Base-by-base conservation (phyloP, 371 early-diverging fungal genomes). In the Mycotypha africana region DNA sequence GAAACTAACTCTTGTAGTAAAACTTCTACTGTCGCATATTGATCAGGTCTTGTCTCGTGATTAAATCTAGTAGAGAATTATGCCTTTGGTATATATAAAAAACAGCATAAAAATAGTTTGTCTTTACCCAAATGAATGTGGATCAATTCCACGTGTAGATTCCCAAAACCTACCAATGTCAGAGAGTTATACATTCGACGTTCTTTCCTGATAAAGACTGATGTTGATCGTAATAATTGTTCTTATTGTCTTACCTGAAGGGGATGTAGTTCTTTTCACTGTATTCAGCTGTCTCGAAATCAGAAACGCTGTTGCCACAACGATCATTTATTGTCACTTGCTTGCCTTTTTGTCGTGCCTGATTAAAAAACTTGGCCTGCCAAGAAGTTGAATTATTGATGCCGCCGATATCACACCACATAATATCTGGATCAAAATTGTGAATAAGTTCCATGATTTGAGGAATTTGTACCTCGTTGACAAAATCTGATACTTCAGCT, bases 371-470 rank as follows among this genome's bases (percentile, higher is more conserved):
- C 5, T 46, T 34, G 4, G 54, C 31, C n/a, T 62, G 62, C 63
- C 59, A 67, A 16, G 36, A 42, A 4, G 67, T 53, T 1, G 67
- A 62, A 28, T 67, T 67, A 30, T 67, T 62, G 35, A 62, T 55
- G 5, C 63, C 67, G 24, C 63, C 63, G 19, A 62, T 62, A 44
- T 67, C 67, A 20, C 67, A 67, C 65, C 67, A 67, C 38, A 67
- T 53, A 15, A 67, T 56, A 23, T 59, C 63, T 3, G 60, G 63
- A 4, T 53, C 42, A 25, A 45, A 57, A 1, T 57, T 15, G 2
- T 56, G 24, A 21, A 62, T 59, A 2, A 67, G 34, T 28, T 67
- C 67, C n/a, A 40, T 7, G 16, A 56, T 39, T 35, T 67, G 67
- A n/a, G 67, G 67, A 0, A 62, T 49, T 25, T 67, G 67, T 8